phyloP scores from a whole-genome alignment of 805 yeast species.

The Yamadazyma laniorum region DNA sequence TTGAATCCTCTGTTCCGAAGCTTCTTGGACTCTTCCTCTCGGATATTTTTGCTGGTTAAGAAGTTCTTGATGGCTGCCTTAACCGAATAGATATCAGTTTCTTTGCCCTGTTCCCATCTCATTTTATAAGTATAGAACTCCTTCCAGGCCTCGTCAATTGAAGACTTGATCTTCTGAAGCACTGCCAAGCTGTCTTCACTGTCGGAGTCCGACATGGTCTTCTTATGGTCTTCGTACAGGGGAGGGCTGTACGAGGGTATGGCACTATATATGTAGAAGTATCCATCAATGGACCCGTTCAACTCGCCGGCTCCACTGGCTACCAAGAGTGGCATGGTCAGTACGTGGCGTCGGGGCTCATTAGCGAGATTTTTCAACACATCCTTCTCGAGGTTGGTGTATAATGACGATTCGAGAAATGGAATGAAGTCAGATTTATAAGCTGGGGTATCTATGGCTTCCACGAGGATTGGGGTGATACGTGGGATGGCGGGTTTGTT shows the following conservation, averaged over 20 bases:
- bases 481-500: constrained; percentile 12
- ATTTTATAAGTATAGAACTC: constrained; percentile 57
- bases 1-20: constrained; percentile 24
- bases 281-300: constrained; percentile 75
- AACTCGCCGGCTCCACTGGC: constrained; percentile 79
- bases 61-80: constrained; percentile 55
- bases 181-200: constrained; percentile 8
- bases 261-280: constrained; percentile 65
- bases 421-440: constrained; percentile 70
- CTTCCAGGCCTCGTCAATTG: constrained; percentile 71
- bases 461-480: constrained; percentile 60
- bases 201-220: not conserved
- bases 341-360: constrained; percentile 59
- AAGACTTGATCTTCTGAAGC: constrained; percentile 42
- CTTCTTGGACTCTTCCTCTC: constrained; percentile 18
- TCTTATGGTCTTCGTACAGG: constrained; percentile 32
- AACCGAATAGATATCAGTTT: constrained; percentile 63
- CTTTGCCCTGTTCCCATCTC: constrained; percentile 63
- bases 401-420: constrained; percentile 68
- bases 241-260: constrained; percentile 67
- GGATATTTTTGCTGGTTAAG: constrained; percentile 46
- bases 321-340: constrained; percentile 65
- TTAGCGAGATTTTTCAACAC: constrained; percentile 60
- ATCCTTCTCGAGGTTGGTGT: constrained; percentile 57
- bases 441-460: constrained; percentile 73